Conservation (phyloP, 2,329 filamentous ascomycete species). For the Neoascochyta sp. region DNA sequence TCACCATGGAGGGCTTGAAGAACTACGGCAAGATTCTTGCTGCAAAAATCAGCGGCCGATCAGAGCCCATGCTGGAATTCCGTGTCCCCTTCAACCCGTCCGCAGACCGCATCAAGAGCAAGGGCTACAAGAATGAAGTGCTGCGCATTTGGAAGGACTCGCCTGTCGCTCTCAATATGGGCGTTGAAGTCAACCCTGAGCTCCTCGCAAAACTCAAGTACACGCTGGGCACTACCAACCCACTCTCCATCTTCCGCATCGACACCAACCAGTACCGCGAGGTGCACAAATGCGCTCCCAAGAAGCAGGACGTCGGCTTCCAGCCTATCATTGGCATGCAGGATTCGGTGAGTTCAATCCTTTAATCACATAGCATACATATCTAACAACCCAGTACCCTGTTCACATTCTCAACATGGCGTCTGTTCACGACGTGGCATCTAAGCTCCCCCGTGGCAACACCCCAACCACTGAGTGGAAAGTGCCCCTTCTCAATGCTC, state of each 20-base stretch:
- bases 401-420: constrained; percentile 64
- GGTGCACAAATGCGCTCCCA: constrained; percentile 60
- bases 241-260: constrained; percentile 65
- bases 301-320: constrained; percentile 56
- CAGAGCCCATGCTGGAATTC: constrained; percentile 60
- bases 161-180: constrained; percentile 47
- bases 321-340: constrained; percentile 65
- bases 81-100: constrained; percentile 63
- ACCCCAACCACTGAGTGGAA: constrained; percentile 25
- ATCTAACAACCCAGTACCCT: constrained; percentile 54
- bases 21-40: constrained; percentile 32
- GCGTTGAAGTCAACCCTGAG: constrained; percentile 47
- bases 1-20: constrained; percentile 30
- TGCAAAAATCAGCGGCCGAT: constrained; percentile 37
- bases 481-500: constrained; percentile 52
- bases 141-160: constrained; percentile 64
- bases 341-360: constrained; percentile 56
- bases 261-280: constrained; percentile 56
- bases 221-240: constrained; percentile 65
- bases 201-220: constrained; percentile 59
- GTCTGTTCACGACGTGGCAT: constrained; percentile 60
- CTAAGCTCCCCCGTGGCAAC: constrained; percentile 48
- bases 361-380: background rate
- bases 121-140: constrained; percentile 58
- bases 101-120: constrained; percentile 53